A percentile compares a stretch with the other conserved stretches of the same genome.
These are phyloP conservation scores for Hypomontagnella submonticulosa DNA, from an alignment of 495 filamentous ascomycete species.

Conservation along the genomic window DNA sequence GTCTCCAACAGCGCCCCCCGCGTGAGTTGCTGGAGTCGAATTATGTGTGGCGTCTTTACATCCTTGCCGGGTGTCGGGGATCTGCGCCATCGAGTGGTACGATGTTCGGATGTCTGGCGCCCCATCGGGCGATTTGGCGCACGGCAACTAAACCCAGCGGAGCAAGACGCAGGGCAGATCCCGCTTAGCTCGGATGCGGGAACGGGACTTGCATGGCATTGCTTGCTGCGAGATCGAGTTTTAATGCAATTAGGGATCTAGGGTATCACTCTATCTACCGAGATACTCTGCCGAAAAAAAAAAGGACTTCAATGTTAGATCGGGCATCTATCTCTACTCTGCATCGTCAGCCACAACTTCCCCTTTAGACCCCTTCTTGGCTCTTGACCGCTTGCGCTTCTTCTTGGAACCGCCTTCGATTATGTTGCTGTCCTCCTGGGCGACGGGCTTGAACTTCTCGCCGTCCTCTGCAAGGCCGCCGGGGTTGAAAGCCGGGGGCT, in stretches of 20 bases:
- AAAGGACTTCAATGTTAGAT: too few species aligned
- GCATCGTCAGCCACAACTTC: slow-evolving; percentile 1
- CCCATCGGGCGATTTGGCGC: slow-evolving; percentile 6
- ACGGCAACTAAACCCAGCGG: slow-evolving; percentile 11
- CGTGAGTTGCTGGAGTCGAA: too few species aligned
- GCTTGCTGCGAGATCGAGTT: not conserved
- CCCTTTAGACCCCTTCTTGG: slow-evolving; percentile 47
- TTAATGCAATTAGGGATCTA: slow-evolving; percentile 12
- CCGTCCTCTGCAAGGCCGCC: slow-evolving; percentile 44
- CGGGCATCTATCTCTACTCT: slow-evolving; percentile 32
- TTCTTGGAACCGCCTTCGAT: slow-evolving; percentile 52
- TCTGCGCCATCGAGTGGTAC: slow-evolving; percentile 16
- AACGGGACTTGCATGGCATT: slow-evolving; percentile 10
- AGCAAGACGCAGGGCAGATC: slow-evolving; percentile 6
- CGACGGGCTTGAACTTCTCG: slow-evolving; percentile 15
- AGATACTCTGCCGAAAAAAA: slow-evolving; percentile 37
- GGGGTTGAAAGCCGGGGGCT: slow-evolving; percentile 61
- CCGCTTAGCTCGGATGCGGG: slow-evolving; percentile 13
- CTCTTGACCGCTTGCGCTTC: slow-evolving; percentile 59
- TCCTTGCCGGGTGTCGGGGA: slow-evolving; percentile 10
- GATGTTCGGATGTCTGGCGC: slow-evolving; percentile 14
- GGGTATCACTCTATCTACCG: slow-evolving; percentile 42
- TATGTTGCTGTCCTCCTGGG: slow-evolving; percentile 43
- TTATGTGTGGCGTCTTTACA: not conserved
- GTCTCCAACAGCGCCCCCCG: too few species aligned